Evolutionary conservation across 768 basidiomycete genomes (phyloP), one percentile per base, ranked within the genome.

Genomic region (Suillus cothurnatus): DNA sequence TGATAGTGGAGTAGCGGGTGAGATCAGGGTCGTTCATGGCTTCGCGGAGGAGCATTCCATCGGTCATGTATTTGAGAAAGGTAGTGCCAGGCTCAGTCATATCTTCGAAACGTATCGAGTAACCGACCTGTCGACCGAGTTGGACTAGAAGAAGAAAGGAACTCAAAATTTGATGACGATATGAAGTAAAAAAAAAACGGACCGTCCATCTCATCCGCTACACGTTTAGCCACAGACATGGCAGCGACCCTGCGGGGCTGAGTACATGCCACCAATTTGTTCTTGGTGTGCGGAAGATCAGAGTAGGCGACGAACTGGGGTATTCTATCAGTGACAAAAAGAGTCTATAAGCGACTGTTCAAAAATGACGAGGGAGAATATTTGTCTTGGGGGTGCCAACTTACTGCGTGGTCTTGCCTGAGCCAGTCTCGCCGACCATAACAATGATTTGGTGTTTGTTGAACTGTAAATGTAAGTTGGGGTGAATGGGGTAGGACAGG

Each of bases 201-300:
- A 94, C 94, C 94, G 75, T 99, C 97, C 95, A 99, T 96, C 78
- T 99, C 97, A 73, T 99, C 97, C 5, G 97, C 95, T 3, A 99
- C 97, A 79, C 97, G 95, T 76, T 97, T 97, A 28, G 97, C 97
- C 3, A 98, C 97, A 17, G 93, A 94, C 95, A 97, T 98, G 12
- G 97, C 96, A 12, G 97, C 95, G 4, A 99, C 95, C 80, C 97
- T 86, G 71, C 97, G 84, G 1, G 97, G 97, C 74, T 99, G 97
- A 3, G 97, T 99, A 72, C 97, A 99, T 1, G 97, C 97, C 3
- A 99, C 90, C 71, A 98, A 79, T 76, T 95, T 97, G 52, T 93
- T 91, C 76, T 86, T 91, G 6, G 89, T 86, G 74, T 98, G 95
- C 0, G 96, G 95, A 36, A 97, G 78, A 77, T 99, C 97, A 4